Evolutionary conservation across 140 eudicot species (phyloP).

Genomic region (Anethum foeniculum): DNA sequence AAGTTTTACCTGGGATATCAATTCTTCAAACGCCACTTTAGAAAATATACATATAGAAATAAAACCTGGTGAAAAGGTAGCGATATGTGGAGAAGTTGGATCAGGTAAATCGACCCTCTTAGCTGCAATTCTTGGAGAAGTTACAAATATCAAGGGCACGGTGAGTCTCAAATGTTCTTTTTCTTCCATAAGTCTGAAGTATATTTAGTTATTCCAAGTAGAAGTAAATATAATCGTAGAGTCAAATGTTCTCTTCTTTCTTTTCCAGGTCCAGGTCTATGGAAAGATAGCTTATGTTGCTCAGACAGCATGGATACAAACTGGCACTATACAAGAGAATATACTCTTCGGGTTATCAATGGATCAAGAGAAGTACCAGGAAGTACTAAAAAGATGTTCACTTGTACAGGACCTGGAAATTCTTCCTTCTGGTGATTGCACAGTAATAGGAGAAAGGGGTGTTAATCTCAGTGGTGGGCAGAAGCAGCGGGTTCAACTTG

Average conservation of each 20-base stretch:
- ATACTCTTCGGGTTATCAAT: constrained; percentile 50
- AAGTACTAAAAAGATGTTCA: constrained; percentile 43
- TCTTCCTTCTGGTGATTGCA: constrained; percentile 52
- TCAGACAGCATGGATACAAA: constrained; percentile 79
- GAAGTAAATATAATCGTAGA: no score
- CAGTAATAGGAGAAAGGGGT: constrained; percentile 71
- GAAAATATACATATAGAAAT: constrained; percentile 24
- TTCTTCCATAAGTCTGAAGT: no score
- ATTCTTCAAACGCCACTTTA: constrained; percentile 33
- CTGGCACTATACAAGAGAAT: constrained; percentile 59
- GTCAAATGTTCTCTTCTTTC: neutral
- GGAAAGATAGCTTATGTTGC: constrained; percentile 67
- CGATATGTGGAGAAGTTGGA: constrained; percentile 73
- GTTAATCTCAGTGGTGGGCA: constrained; percentile 79
- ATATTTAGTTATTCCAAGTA: no score
- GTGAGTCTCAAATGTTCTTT: constrained; percentile 31
- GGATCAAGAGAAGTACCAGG: constrained; percentile 42
- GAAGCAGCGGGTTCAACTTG: constrained; percentile 74
- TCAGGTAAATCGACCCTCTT: constrained; percentile 73
- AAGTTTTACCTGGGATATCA: constrained; percentile 44
- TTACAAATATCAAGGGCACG: constrained; percentile 43
- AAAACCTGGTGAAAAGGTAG: constrained; percentile 44
- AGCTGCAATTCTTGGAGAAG: constrained; percentile 66
- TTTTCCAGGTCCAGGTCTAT: constrained; percentile 39
- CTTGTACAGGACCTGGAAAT: constrained; percentile 52